These are phyloP conservation scores for Chloris gayana DNA, from an alignment of 176 grass and related monocot species.

Conservation along the genomic window DNA sequence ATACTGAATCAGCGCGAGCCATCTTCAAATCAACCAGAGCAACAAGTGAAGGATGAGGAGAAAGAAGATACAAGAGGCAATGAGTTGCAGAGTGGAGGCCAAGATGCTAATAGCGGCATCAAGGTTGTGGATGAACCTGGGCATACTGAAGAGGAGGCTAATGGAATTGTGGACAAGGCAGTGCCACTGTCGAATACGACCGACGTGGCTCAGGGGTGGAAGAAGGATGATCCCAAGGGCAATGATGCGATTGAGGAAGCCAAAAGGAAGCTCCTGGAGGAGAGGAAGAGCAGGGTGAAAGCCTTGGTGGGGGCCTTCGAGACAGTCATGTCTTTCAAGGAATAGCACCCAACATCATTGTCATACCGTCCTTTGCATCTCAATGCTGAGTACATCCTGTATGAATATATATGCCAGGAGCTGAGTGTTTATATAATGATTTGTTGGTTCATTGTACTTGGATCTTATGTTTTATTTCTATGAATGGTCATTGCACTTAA, in stretches of 20 bases:
- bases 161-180: conserved; percentile 10
- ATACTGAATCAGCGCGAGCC: not conserved
- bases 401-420: conserved; percentile 28
- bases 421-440: conserved; percentile 43
- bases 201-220: conserved; percentile 26
- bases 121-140: conserved; percentile 36
- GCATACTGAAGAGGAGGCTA: conserved; percentile 27
- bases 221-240: conserved; percentile 54
- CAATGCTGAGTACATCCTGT: conserved; percentile 5
- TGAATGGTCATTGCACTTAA: conserved; percentile 16
- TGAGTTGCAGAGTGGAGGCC: conserved; percentile 21
- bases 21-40: conserved; percentile 6
- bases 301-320: conserved; percentile 87
- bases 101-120: conserved; percentile 6
- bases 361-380: conserved; percentile 3
- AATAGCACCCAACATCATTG: conserved; percentile 20
- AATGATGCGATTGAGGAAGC: conserved; percentile 72
- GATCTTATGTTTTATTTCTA: conserved; percentile 10
- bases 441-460: conserved; percentile 36
- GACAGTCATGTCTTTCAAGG: conserved; percentile 65
- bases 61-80: not conserved
- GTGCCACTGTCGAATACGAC: not conserved
- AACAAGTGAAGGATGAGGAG: conserved; percentile 26
- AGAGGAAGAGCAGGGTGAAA: conserved; percentile 82
- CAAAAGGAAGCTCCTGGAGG: conserved; percentile 70